Evolutionary conservation across 768 basidiomycete genomes (phyloP).

Genomic region (Pleurotus ostreatus): DNA sequence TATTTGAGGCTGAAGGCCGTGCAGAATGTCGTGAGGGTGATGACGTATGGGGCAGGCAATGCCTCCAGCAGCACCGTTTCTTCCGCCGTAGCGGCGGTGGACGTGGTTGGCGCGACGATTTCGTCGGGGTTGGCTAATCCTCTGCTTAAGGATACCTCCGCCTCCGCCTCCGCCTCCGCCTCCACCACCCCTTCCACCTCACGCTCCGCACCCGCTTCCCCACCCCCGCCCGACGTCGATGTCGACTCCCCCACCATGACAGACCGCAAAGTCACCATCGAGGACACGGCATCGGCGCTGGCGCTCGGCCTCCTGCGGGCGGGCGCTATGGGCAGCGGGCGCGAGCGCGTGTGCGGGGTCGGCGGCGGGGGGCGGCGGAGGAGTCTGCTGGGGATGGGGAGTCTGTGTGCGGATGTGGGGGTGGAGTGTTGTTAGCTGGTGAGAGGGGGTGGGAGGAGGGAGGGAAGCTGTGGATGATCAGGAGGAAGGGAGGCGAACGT

Average conservation of each 20-base stretch:
- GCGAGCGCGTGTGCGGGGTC: conserved; percentile 53
- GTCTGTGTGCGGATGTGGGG: too few relatives aligned
- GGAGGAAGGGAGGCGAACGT: too few relatives aligned
- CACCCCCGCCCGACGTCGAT: not conserved
- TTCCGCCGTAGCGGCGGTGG: too few relatives aligned
- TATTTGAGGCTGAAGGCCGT: conserved; percentile 58
- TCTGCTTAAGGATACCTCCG: not conserved
- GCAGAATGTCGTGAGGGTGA: conserved; percentile 47
- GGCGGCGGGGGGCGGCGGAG: conserved; percentile 60
- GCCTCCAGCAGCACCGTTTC: too few relatives aligned
- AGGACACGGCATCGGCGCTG: not conserved
- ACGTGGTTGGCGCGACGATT: too few relatives aligned
- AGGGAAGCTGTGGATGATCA: too few relatives aligned
- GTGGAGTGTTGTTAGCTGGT: too few relatives aligned
- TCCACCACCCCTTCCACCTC: not conserved
- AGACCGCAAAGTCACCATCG: not conserved
- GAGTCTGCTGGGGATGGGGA: conserved; percentile 23
- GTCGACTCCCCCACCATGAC: too few relatives aligned
- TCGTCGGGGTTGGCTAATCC: too few relatives aligned
- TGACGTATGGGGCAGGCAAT: conserved; percentile 41
- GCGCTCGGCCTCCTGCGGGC: conserved; percentile 24
- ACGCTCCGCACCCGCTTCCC: not conserved
- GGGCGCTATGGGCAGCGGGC: conserved; percentile 48
- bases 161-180: not conserved
- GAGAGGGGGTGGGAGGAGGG: too few relatives aligned